A percentile compares a stretch with the other conserved stretches of the same genome.
phyloP scores from a whole-genome alignment of 2,329 filamentous ascomycete genomes.

The Trichoderma sp. region DNA sequence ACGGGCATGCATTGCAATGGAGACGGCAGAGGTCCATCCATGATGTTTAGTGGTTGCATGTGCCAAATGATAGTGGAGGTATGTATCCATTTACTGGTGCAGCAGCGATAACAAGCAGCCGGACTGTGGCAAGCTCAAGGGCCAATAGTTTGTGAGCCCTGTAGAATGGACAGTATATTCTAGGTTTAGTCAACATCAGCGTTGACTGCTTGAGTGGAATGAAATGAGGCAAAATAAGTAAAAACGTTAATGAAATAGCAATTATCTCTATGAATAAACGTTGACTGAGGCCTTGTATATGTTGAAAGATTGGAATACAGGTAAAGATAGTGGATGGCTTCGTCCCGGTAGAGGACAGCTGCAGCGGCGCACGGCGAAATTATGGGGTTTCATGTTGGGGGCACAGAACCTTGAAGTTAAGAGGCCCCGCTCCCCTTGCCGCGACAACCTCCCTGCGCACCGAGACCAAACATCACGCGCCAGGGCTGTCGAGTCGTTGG shows the following conservation, averaged over 20 bases:
- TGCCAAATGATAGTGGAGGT: neutral
- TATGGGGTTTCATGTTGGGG: constrained; percentile 15
- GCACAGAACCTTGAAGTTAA: neutral
- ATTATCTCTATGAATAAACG: neutral
- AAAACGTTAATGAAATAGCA: neutral
- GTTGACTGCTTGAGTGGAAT: no score
- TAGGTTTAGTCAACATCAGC: neutral
- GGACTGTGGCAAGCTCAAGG: neutral
- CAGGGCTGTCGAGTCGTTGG: neutral
- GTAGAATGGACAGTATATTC: neutral
- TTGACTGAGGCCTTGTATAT: neutral
- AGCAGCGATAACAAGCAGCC: neutral
- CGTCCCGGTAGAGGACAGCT: no score
- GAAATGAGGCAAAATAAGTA: no score
- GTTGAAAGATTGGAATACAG: neutral
- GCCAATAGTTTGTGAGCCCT: neutral
- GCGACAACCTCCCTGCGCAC: constrained; percentile 11
- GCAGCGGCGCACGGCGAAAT: neutral
- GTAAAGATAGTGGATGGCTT: neutral
- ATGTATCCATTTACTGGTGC: neutral
- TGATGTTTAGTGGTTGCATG: neutral
- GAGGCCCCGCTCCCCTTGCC: constrained; percentile 12
- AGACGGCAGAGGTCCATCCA: neutral
- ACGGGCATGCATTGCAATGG: neutral
- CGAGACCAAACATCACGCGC: constrained; percentile 14